Base-by-base conservation (phyloP, 192 early-diverging fungal genomes). In the Thamnidium elegans region DNA sequence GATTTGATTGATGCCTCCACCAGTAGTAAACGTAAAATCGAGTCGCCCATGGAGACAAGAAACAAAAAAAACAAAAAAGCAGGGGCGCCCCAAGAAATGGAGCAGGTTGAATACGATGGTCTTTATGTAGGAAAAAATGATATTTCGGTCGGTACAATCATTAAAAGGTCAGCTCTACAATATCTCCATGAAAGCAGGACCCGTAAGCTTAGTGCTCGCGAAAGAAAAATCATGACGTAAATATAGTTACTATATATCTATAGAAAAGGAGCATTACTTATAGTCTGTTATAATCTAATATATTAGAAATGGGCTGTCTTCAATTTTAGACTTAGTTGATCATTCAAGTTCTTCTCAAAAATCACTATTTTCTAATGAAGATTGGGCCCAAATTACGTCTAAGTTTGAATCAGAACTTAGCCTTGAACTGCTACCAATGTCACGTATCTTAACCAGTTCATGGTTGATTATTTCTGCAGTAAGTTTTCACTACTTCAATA, bases 401-500 rank as follows among this genome's bases (percentile, higher is more conserved):
- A 26, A 55, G 54, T 55, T 55, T 55, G 34, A 58, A 58, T 42
- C 55, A 42, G 36, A 55, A 55, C 54, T 55, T 58, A 58, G 36
- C 19, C 55, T 58, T 58, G 36, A 58, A 58, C 55, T 58, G 55
- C 42, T 58, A 42, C 55, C 55, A 58, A 58, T 58, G 55, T 17
- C 55, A 36, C 55, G 34, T 58, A 58, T 42, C 54, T 55, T 55
- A 55, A 42, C 55, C 55, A 58, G 55, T 58, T 58, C 55, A 32
- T 58, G 55, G 55, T 58, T 58, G 34, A 58, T 58, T 58, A 58
- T 58, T 58, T 58, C 34, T 36, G 42, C 55, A 58, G 55, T 58
- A 58, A 58, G 55, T 58, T 58, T 19, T 58, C 55, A 58, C 55
- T 58, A 58, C 36, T 58, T 58, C 55, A 58, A 58, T 58, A 58